Conservation (phyloP, 139 green algal genomes). For the Klebsormidium nitens region DNA sequence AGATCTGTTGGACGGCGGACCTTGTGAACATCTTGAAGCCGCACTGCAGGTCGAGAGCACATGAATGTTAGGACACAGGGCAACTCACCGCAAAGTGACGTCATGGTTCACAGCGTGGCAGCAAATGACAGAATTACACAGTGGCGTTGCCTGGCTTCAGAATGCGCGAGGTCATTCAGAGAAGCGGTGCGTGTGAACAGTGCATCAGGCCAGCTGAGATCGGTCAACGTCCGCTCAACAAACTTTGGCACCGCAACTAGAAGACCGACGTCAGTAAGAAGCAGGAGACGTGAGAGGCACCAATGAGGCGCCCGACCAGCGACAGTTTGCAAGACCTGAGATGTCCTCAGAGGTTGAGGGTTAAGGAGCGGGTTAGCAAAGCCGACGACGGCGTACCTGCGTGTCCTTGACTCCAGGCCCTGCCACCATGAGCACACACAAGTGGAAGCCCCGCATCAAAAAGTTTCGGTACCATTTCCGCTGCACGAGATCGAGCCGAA, state of each 20-base stretch:
- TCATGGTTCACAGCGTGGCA: too few species aligned
- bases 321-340: not conserved
- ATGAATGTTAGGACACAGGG: too few species aligned
- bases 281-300: not conserved
- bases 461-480: constrained; percentile 36
- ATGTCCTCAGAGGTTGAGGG: too few species aligned
- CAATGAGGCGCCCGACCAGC: not conserved
- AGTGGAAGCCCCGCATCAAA: constrained; percentile 31
- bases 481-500: not conserved
- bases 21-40: constrained; percentile 87
- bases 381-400: constrained; percentile 8
- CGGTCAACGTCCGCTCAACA: not conserved
- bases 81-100: too few species aligned
- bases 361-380: too few species aligned
- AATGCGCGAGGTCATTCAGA: too few species aligned
- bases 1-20: constrained; percentile 62
- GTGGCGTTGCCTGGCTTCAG: too few species aligned
- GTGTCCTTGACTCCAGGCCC: constrained; percentile 30
- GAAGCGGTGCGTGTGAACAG: too few species aligned
- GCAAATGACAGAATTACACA: too few species aligned
- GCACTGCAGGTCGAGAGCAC: constrained; percentile 28
- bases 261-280: not conserved
- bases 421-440: constrained; percentile 14
- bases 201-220: not conserved
- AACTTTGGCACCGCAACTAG: not conserved